Evolutionary conservation across 768 basidiomycete species (phyloP), one percentile per base, ranked within the genome.

Genomic region (Pleurotus sapidus): DNA sequence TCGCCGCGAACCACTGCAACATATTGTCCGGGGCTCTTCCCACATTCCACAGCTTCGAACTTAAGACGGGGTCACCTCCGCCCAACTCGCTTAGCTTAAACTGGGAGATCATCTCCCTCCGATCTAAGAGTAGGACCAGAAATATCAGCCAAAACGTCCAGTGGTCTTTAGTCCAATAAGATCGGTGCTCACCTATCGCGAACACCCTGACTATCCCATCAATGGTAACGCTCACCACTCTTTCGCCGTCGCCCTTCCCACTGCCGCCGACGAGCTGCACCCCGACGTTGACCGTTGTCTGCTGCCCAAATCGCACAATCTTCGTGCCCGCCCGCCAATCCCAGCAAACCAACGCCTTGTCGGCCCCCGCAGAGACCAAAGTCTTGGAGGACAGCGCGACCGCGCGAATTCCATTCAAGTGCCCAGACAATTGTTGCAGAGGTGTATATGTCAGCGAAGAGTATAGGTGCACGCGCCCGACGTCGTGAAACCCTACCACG

Each of bases 1-100:
- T 91, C 1, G 93, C 91, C 5, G 92, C 92, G 67, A 95, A 94
- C 92, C 92, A 94, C 83, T 94, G 92, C 9, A 94, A 76, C 91
- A 91, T 92, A 68, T 92, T 93, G 64, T 93, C 89, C 25, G 91
- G 84, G 0, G 91, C 90, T 20, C 81, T 68, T 1, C 93, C 93
- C 7, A 95, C 87, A 61, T 91, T 85, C 63, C 84, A 82, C 56
- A 95, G 67, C 64, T 85, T 90, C 1, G 84, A 71, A 59, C 79
- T 86, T 63, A 91, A 65, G 20, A 82, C 74, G 15, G 88, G 86
- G 68, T 93, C 88, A 0, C 81, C 72, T 0, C 72, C 84, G 17
- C 86, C 89, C 45, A 96, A 72, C 58, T 93, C 91, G 2, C 86
- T 84, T 45, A 96, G 77, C 68, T 88, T 93, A 77, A 93, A 95